Conservation (phyloP, 2,329 filamentous ascomycete species). For the Diaporthe nobilis region DNA sequence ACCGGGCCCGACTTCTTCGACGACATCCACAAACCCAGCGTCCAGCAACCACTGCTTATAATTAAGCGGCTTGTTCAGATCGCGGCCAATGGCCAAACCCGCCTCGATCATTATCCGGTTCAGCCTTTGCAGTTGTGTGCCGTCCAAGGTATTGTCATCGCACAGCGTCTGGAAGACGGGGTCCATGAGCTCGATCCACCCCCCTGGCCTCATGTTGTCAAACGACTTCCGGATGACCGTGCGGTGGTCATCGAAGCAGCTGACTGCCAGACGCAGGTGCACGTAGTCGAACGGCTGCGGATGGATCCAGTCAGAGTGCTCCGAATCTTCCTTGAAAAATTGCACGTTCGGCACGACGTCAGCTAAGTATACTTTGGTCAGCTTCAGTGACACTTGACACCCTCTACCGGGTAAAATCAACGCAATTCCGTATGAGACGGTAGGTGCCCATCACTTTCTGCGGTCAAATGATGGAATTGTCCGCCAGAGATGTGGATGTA, state of each 20-base stretch:
- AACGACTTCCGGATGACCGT: background rate
- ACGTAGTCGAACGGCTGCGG: conserved; percentile 13
- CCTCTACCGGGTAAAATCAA: background rate
- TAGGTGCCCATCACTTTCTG: too few species aligned
- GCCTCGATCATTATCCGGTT: conserved; percentile 1
- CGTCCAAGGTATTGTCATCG: conserved; percentile 1
- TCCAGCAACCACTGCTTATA: conserved; percentile 48
- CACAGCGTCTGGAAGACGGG: conserved; percentile 9
- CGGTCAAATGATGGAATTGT: background rate
- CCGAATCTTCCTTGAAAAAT: conserved; percentile 29
- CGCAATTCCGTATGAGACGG: too few species aligned
- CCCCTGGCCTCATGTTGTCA: background rate
- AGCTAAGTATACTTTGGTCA: background rate
- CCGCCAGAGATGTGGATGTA: too few species aligned
- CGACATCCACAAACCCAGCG: conserved; percentile 50
- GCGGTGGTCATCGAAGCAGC: conserved; percentile 23
- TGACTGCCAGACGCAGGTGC: conserved; percentile 2
- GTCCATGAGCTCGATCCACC: conserved; percentile 29
- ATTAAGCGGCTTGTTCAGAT: conserved; percentile 42
- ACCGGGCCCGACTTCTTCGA: conserved; percentile 43
- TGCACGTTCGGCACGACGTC: conserved; percentile 24
- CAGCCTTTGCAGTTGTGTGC: background rate
- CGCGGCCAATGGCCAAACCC: conserved; percentile 39
- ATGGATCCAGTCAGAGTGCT: conserved; percentile 10
- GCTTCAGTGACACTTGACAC: background rate